Conservation (phyloP, 1,284 basidiomycete genomes). For the Rhizopogon parksii region DNA sequence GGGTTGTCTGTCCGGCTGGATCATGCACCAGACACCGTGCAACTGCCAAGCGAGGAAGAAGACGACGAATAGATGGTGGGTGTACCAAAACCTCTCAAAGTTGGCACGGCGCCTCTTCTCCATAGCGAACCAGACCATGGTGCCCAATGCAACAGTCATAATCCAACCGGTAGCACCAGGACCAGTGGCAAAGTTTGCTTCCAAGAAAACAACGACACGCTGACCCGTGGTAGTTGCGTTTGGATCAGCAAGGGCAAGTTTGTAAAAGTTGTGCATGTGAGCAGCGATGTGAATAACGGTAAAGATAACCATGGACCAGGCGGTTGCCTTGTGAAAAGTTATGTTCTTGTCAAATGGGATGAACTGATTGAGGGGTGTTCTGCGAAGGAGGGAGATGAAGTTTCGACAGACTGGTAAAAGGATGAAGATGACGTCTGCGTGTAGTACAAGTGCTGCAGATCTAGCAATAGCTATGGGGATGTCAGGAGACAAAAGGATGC, state of each 20-base stretch:
- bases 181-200: slow-evolving; percentile 77
- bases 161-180: slow-evolving; percentile 90
- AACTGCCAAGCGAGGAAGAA: slow-evolving; percentile 91
- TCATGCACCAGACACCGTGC: slow-evolving; percentile 94
- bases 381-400: slow-evolving; percentile 79
- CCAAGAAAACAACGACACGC: slow-evolving; percentile 60
- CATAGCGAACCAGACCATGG: slow-evolving; percentile 78
- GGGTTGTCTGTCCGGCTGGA: slow-evolving; percentile 80
- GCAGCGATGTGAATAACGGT: slow-evolving; percentile 65
- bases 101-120: slow-evolving; percentile 69
- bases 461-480: slow-evolving; percentile 63
- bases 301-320: slow-evolving; percentile 78
- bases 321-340: slow-evolving; percentile 82
- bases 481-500: slow-evolving; percentile 2
- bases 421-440: slow-evolving; percentile 85
- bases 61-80: slow-evolving; percentile 80
- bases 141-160: slow-evolving; percentile 64
- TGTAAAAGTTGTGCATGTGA: slow-evolving; percentile 77
- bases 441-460: slow-evolving; percentile 77
- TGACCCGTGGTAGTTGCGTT: slow-evolving; percentile 46
- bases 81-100: slow-evolving; percentile 88
- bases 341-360: slow-evolving; percentile 90
- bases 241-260: slow-evolving; percentile 55
- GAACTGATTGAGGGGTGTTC: slow-evolving; percentile 73
- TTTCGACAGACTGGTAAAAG: slow-evolving; percentile 87